These are phyloP conservation scores for Rhodotorula babjevae DNA, from an alignment of 768 basidiomycete species.

Conservation along the genomic window DNA sequence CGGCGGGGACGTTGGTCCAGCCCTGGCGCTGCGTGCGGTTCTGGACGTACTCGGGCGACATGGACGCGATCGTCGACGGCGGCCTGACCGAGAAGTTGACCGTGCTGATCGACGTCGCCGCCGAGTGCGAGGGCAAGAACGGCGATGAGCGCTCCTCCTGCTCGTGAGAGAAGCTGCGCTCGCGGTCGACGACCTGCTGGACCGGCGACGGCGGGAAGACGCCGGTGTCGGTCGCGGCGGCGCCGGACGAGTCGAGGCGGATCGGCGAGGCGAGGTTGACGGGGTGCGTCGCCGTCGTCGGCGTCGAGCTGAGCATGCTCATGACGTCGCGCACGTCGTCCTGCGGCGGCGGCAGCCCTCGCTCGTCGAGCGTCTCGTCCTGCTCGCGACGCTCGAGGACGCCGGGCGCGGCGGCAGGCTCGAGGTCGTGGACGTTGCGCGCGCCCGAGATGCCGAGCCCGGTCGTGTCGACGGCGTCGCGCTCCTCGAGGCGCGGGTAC, in stretches of 20 bases:
- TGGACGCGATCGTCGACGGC: slow-evolving; percentile 27
- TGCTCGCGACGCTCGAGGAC: slow-evolving; percentile 7
- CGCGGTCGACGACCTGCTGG: background rate
- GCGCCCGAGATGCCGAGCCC: slow-evolving; percentile 39
- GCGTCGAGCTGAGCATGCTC: slow-evolving; percentile 30
- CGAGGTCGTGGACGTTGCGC: slow-evolving; percentile 2
- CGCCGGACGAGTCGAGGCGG: slow-evolving; percentile 20
- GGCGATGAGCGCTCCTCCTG: background rate
- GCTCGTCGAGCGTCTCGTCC: slow-evolving; percentile 18
- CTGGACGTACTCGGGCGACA: slow-evolving; percentile 27
- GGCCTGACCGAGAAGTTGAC: slow-evolving; percentile 35
- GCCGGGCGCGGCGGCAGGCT: background rate
- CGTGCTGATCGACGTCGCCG: slow-evolving; percentile 23
- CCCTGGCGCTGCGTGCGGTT: slow-evolving; percentile 30
- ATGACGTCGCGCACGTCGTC: slow-evolving; percentile 40
- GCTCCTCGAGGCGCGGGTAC: slow-evolving; percentile 10
- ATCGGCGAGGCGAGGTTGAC: slow-evolving; percentile 41
- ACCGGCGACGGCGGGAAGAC: slow-evolving; percentile 13
- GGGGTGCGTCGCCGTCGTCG: background rate
- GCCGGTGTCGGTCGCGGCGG: background rate
- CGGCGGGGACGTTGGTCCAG: slow-evolving; percentile 25
- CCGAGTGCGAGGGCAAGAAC: slow-evolving; percentile 19
- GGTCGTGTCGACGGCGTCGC: slow-evolving; percentile 22
- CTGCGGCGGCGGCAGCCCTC: slow-evolving; percentile 16
- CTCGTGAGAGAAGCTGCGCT: too few species aligned